Percentiles rank a stretch among this genome's conserved stretches.
Evolutionary conservation across 1,284 basidiomycete species (phyloP).

Genomic region (Neonothopanus nambi): DNA sequence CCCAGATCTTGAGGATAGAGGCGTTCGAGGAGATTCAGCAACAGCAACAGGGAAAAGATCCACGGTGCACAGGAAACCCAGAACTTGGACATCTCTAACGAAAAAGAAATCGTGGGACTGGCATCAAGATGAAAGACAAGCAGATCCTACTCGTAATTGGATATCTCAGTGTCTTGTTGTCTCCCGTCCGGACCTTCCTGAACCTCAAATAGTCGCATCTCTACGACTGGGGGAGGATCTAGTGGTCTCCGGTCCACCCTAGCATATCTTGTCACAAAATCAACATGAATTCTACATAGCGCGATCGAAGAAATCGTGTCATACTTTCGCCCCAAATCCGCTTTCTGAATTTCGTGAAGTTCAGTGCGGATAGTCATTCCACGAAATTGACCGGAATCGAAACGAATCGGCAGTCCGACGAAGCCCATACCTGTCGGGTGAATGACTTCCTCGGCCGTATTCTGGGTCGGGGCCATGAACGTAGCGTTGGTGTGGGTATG

Average conservation of each 20-base stretch:
- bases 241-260: conserved; percentile 36
- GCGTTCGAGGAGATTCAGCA: conserved; percentile 15
- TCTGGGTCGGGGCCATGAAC: neutral
- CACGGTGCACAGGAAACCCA: conserved; percentile 63
- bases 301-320: neutral
- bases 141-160: conserved; percentile 37
- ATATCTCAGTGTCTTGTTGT: conserved; percentile 34
- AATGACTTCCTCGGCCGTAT: conserved; percentile 3
- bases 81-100: conserved; percentile 42
- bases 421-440: conserved; percentile 11
- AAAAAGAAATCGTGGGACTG: conserved; percentile 1
- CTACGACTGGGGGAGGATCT: conserved; percentile 42
- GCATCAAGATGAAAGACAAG: neutral
- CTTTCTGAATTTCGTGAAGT: conserved; percentile 46
- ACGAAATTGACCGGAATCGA: conserved; percentile 57
- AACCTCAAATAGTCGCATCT: conserved; percentile 32
- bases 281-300: neutral
- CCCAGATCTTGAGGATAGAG: neutral
- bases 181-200: conserved; percentile 23
- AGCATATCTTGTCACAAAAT: conserved; percentile 32
- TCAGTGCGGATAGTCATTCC: conserved; percentile 60
- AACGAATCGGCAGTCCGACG: conserved; percentile 49
- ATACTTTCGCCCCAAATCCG: conserved; percentile 19
- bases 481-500: neutral
- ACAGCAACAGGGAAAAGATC: conserved; percentile 58